Evolutionary conservation across 208 protist genomes (phyloP).

Genomic region (Borovskyia barvae): DNA sequence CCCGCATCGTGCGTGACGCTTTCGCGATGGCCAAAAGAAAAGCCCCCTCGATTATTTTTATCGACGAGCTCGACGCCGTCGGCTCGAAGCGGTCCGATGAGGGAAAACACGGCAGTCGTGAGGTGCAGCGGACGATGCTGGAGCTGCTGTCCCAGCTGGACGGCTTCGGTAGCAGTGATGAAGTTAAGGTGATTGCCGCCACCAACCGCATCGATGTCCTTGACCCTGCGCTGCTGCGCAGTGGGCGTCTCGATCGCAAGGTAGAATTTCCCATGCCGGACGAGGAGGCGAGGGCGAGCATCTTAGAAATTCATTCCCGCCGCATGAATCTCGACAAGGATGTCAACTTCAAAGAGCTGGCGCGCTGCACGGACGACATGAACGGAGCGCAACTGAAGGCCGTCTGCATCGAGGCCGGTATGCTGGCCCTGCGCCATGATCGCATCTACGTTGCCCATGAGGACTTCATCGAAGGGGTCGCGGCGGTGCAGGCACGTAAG

Average conservation of each 20-base stretch:
- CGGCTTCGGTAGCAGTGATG: constrained; percentile 96
- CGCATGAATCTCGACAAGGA: constrained; percentile 97
- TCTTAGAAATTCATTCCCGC: constrained; percentile 99
- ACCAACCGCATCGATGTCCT: constrained; percentile 99
- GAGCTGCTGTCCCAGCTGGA: constrained; percentile 99
- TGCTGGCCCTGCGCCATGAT: constrained; percentile 98
- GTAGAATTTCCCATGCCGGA: constrained; percentile 99
- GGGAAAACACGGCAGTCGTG: constrained; percentile 97
- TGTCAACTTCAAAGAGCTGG: constrained; percentile 99
- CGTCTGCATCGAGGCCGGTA: constrained; percentile 99
- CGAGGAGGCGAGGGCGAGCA: constrained; percentile 97
- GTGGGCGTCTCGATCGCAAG: constrained; percentile 99
- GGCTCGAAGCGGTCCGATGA: constrained; percentile 98
- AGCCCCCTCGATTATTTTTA: constrained; percentile 99
- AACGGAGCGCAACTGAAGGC: constrained; percentile 99
- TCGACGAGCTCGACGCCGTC: constrained; percentile 99
- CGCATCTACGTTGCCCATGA: constrained; percentile 93
- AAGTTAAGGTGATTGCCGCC: constrained; percentile 99
- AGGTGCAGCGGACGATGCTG: constrained; percentile 99
- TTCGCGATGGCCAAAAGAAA: constrained; percentile 99
- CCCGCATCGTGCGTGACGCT: constrained; percentile 99
- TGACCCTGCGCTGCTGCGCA: constrained; percentile 99
- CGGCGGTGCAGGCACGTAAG: constrained; percentile 99
- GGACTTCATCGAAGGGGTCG: constrained; percentile 99
- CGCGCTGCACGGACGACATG: constrained; percentile 99